These are phyloP conservation scores for Nitzschia sp. DNA, from an alignment of 108 stramenopile genomes.

Conservation along the genomic window DNA sequence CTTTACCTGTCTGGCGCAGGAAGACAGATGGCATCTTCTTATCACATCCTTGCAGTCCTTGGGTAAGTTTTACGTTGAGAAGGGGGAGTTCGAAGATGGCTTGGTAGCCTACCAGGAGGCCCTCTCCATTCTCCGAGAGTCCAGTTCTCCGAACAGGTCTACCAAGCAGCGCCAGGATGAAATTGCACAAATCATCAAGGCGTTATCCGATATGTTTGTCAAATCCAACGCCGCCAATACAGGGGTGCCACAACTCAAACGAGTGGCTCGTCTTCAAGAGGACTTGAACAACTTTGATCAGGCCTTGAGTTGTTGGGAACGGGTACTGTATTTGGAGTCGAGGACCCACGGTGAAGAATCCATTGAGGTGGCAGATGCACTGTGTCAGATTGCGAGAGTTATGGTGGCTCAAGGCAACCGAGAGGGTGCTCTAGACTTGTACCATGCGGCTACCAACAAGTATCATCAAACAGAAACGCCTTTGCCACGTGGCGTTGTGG, in stretches of 20 bases:
- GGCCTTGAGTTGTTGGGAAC: conserved; percentile 39
- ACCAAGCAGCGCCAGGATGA: conserved; percentile 24
- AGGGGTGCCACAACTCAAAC: conserved; percentile 18
- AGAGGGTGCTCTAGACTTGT: conserved; percentile 47
- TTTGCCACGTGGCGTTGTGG: conserved; percentile 15
- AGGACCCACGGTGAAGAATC: conserved; percentile 32
- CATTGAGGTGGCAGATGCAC: conserved; percentile 34
- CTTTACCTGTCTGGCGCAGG: conserved; percentile 12
- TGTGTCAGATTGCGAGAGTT: conserved; percentile 38
- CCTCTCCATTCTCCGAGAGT: conserved; percentile 11
- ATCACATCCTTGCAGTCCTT: conserved; percentile 28
- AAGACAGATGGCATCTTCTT: conserved; percentile 26
- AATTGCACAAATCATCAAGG: conserved; percentile 25
- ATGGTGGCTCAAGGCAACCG: conserved; percentile 42
- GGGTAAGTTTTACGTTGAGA: conserved; percentile 44
- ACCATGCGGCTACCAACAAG: conserved; percentile 32
- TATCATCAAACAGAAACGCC: conserved; percentile 16
- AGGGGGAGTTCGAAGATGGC: conserved; percentile 36
- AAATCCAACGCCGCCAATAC: conserved; percentile 6
- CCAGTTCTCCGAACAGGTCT: not conserved
- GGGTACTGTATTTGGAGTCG: conserved; percentile 27
- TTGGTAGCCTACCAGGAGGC: conserved; percentile 37
- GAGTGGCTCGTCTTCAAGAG: conserved; percentile 27
- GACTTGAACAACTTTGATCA: conserved; percentile 21
- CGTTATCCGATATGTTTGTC: conserved; percentile 20